Percentiles rank a stretch among this genome's conserved stretches.
Conservation (phyloP, 2,329 filamentous ascomycete genomes). For the Clarireedia hainanense region DNA sequence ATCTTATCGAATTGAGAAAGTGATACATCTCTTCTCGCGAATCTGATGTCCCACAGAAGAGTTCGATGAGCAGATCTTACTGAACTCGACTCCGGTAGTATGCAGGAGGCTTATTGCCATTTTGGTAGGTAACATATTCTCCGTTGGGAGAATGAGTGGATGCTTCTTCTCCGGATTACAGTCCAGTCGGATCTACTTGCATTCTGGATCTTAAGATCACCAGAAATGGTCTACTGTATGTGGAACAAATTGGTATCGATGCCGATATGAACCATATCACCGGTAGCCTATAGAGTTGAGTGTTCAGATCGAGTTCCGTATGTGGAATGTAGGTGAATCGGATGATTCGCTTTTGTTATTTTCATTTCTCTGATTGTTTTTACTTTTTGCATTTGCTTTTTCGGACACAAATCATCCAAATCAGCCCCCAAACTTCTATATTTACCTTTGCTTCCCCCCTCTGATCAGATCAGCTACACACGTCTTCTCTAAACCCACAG, state of each 20-base stretch:
- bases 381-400: too few species aligned
- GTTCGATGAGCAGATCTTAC: conserved; percentile 6
- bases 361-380: too few species aligned
- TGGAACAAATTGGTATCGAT: neutral
- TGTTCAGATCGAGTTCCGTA: neutral
- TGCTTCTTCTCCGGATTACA: neutral
- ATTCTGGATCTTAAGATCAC: neutral
- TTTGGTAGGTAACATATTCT: neutral
- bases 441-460: too few species aligned
- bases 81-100: neutral
- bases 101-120: conserved; percentile 1
- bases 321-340: neutral
- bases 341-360: too few species aligned
- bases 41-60: conserved; percentile 2
- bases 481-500: too few species aligned
- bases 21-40: conserved; percentile 10
- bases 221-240: neutral
- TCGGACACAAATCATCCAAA: too few species aligned
- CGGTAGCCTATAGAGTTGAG: neutral
- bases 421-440: too few species aligned
- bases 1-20: neutral
- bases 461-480: too few species aligned
- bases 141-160: neutral
- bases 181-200: neutral
- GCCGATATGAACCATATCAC: neutral